Conservation (phyloP, 306 rosid genomes). For the Acacia confusa region DNA sequence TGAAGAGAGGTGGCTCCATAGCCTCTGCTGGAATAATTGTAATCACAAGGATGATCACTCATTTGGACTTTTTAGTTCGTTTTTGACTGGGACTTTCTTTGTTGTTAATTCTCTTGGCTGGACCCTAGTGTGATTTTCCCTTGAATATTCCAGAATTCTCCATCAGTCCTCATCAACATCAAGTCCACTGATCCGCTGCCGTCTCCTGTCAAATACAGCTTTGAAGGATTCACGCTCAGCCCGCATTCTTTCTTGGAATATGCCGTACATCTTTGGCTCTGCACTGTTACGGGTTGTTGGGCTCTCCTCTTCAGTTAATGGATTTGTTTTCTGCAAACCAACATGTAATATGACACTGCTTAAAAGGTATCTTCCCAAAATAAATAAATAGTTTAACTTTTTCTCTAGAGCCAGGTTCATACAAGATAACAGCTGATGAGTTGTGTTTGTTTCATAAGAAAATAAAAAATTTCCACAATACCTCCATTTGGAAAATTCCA, state of each 20-base stretch:
- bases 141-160: constrained; percentile 15
- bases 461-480: neutral
- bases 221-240: constrained; percentile 90
- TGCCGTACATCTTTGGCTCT: constrained; percentile 54
- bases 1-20: no score
- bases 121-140: no score
- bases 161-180: constrained; percentile 64
- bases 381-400: neutral
- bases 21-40: no score
- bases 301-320: constrained; percentile 57
- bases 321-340: constrained; percentile 74
- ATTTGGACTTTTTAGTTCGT: no score
- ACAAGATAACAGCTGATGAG: neutral
- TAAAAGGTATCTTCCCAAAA: constrained; percentile 2
- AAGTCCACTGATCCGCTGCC: constrained; percentile 78
- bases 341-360: constrained; percentile 19
- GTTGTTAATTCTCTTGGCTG: no score
- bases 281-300: constrained; percentile 21
- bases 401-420: constrained; percentile 1
- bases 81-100: no score
- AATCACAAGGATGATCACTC: no score
- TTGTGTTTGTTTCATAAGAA: neutral
- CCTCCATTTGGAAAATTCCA: neutral
- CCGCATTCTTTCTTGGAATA: constrained; percentile 71
- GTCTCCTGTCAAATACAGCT: constrained; percentile 79